Conservation (phyloP, 495 filamentous ascomycete genomes). For the Penicillium angulare region DNA sequence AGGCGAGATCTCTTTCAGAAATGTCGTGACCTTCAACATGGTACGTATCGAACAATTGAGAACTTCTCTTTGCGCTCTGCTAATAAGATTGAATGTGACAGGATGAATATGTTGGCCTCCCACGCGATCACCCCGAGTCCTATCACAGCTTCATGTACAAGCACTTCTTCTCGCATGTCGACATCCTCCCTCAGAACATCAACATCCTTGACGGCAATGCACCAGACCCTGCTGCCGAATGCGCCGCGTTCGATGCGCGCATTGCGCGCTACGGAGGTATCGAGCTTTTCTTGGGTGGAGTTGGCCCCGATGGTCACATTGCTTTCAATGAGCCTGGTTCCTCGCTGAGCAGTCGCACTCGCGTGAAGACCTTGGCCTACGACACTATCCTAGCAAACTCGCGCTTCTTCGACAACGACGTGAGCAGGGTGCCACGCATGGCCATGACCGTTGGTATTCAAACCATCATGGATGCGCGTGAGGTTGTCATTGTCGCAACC, state of each 20-base stretch:
- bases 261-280: slow-evolving; percentile 76
- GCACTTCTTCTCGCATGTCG: slow-evolving; percentile 85
- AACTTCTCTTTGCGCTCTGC: background rate
- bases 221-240: slow-evolving; percentile 71
- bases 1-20: slow-evolving; percentile 77
- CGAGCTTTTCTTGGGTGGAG: slow-evolving; percentile 81
- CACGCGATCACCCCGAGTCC: slow-evolving; percentile 76
- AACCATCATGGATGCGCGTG: slow-evolving; percentile 77
- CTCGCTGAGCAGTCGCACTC: slow-evolving; percentile 71
- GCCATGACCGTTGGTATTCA: slow-evolving; percentile 86
- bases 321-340: slow-evolving; percentile 90
- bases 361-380: slow-evolving; percentile 83
- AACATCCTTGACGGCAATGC: slow-evolving; percentile 86
- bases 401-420: slow-evolving; percentile 75
- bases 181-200: slow-evolving; percentile 75
- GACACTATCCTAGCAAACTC: slow-evolving; percentile 85
- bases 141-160: slow-evolving; percentile 93
- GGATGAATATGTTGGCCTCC: slow-evolving; percentile 86
- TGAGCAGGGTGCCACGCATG: slow-evolving; percentile 74
- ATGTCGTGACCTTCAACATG: slow-evolving; percentile 94
- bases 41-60: slow-evolving; percentile 40
- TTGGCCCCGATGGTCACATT: slow-evolving; percentile 84
- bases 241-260: slow-evolving; percentile 72
- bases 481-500: slow-evolving; percentile 79
- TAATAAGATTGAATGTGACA: slow-evolving; percentile 21